Percentiles rank a stretch among this genome's conserved stretches.
phyloP scores from a whole-genome alignment of 1,139 yeast species.

The Geotrichum fermentans region DNA sequence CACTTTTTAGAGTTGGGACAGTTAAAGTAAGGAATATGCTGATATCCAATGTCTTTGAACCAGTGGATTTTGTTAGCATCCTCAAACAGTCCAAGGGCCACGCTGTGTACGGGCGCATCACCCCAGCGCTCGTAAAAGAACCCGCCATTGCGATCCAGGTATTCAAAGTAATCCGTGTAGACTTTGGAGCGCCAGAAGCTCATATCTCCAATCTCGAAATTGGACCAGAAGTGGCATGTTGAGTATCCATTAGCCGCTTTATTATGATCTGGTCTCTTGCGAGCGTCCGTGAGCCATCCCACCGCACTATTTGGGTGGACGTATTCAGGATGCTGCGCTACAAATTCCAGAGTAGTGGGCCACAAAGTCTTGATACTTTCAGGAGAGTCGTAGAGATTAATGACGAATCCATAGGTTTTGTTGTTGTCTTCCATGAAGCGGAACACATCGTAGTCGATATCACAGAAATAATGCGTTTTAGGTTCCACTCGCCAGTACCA shows the following conservation, averaged over 20 bases:
- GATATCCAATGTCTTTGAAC: constrained; percentile 84
- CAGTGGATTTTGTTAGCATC: constrained; percentile 69
- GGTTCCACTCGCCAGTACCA: constrained; percentile 79
- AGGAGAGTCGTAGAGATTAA: constrained; percentile 61
- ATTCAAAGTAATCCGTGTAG: constrained; percentile 59
- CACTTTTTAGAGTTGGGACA: constrained; percentile 54
- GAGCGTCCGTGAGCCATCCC: constrained; percentile 30
- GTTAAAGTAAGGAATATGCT: constrained; percentile 65
- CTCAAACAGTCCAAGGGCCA: constrained; percentile 70
- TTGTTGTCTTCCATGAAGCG: constrained; percentile 59
- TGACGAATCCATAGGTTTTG: constrained; percentile 33
- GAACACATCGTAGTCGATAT: constrained; percentile 64
- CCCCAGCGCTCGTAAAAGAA: constrained; percentile 91
- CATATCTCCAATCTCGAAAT: constrained; percentile 76
- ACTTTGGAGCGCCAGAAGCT: constrained; percentile 68
- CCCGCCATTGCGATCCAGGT: constrained; percentile 65
- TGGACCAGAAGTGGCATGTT: constrained; percentile 84
- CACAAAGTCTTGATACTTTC: constrained; percentile 54
- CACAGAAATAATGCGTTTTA: constrained; percentile 54
- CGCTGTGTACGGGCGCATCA: constrained; percentile 81
- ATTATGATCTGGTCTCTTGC: constrained; percentile 13
- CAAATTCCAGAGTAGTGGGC: constrained; percentile 41
- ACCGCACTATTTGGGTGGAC: constrained; percentile 58
- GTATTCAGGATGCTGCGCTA: constrained; percentile 51
- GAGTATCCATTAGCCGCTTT: constrained; percentile 59